A percentile compares a stretch with the other conserved stretches of the same genome.
phyloP scores from a whole-genome alignment of 2,329 filamentous ascomycete species.

The Neonectria faginata region DNA sequence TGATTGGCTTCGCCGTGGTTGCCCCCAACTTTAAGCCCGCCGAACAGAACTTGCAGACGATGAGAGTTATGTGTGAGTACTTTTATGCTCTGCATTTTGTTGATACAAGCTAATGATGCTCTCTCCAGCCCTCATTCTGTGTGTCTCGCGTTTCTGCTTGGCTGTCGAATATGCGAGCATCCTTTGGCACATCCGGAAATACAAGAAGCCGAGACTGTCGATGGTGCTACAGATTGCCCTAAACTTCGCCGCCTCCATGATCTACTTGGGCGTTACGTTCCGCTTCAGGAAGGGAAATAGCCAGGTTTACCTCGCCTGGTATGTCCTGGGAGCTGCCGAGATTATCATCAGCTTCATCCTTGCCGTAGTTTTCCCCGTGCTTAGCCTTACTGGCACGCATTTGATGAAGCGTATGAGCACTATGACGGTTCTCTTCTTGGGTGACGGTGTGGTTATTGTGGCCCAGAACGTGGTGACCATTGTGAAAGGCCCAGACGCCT shows the following conservation, averaged over 20 bases:
- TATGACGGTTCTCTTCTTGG: conserved; percentile 74
- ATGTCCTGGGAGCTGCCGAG: conserved; percentile 66
- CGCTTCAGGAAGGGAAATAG: conserved; percentile 51
- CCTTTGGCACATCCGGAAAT: conserved; percentile 57
- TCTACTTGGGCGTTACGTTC: conserved; percentile 58
- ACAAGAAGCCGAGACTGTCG: conserved; percentile 51
- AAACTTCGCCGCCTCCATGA: conserved; percentile 50
- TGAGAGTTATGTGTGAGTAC: conserved; percentile 55
- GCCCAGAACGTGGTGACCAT: conserved; percentile 63
- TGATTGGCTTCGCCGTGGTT: conserved; percentile 74
- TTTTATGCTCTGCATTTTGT: neutral
- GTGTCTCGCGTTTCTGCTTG: conserved; percentile 64
- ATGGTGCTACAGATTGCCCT: conserved; percentile 52
- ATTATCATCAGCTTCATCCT: conserved; percentile 62
- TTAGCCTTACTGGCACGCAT: conserved; percentile 72
- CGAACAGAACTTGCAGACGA: conserved; percentile 52
- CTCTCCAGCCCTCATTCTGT: conserved; percentile 57
- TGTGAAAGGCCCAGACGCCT: conserved; percentile 55
- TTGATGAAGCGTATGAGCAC: conserved; percentile 73
- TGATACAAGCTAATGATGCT: neutral
- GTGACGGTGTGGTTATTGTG: conserved; percentile 73
- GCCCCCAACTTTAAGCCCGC: conserved; percentile 60
- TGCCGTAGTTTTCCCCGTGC: conserved; percentile 65
- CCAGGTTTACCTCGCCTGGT: conserved; percentile 60
- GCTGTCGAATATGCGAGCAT: conserved; percentile 65